These are phyloP conservation scores for Nitzschia sp. DNA, from an alignment of 108 stramenopile genomes.

Conservation along the genomic window DNA sequence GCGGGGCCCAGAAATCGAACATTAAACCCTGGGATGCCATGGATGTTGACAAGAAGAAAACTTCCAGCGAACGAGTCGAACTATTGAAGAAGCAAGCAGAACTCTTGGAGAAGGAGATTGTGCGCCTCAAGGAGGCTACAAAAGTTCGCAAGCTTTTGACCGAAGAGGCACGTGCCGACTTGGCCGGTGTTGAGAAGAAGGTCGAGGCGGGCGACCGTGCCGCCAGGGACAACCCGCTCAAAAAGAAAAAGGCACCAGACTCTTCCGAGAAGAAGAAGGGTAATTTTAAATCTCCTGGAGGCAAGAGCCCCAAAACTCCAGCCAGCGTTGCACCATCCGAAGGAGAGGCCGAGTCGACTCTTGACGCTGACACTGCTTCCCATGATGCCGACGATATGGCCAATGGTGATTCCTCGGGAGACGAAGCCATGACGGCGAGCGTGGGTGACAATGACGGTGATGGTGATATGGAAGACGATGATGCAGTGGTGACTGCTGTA, in stretches of 20 bases:
- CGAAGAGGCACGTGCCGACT: slow-evolving; percentile 14
- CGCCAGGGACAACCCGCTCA: slow-evolving; percentile 43
- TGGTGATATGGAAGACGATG: background rate
- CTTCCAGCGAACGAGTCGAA: slow-evolving; percentile 44
- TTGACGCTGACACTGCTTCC: slow-evolving; percentile 1
- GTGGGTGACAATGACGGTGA: background rate
- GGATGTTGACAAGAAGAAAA: slow-evolving; percentile 51
- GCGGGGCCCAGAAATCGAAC: slow-evolving; percentile 38
- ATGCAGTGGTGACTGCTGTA: background rate
- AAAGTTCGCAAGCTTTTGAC: slow-evolving; percentile 25
- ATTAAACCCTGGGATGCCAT: slow-evolving; percentile 74
- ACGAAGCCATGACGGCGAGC: slow-evolving; percentile 6
- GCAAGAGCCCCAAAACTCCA: background rate
- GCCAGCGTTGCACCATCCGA: background rate
- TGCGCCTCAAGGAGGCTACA: slow-evolving; percentile 16
- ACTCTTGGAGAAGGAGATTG: slow-evolving; percentile 47
- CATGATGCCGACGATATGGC: slow-evolving; percentile 8
- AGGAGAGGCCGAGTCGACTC: background rate
- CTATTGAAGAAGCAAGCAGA: slow-evolving; percentile 45
- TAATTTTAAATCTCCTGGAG: background rate
- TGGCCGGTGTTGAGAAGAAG: slow-evolving; percentile 11
- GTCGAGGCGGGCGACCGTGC: slow-evolving; percentile 34
- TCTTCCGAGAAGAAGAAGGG: background rate
- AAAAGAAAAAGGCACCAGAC: slow-evolving; percentile 29
- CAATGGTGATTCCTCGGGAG: slow-evolving; percentile 6